A percentile compares a stretch with the other conserved stretches of the same genome.
phyloP scores from a whole-genome alignment of 371 early-diverging fungal species.

The Choanephora cucurbitarum region DNA sequence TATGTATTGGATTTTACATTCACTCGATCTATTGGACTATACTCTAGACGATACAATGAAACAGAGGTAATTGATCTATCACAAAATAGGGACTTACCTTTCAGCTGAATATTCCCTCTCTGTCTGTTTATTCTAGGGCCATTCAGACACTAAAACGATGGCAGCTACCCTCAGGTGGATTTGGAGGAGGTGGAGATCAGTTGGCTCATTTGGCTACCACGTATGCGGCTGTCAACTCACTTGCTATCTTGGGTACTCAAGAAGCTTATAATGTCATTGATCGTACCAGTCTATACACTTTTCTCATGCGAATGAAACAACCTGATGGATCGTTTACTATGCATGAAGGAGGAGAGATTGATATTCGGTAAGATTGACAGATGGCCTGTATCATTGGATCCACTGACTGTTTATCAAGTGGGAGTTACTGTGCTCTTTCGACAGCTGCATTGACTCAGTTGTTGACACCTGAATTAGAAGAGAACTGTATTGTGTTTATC shows the following conservation, averaged over 20 bases:
- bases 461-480: conserved; percentile 76
- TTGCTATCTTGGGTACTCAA: conserved; percentile 72
- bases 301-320: conserved; percentile 83
- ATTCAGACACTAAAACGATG: conserved; percentile 66
- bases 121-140: conserved; percentile 52
- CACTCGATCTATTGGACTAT: conserved; percentile 74
- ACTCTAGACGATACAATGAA: conserved; percentile 39
- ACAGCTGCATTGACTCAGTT: conserved; percentile 79
- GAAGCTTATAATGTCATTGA: conserved; percentile 76
- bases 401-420: conserved; percentile 42
- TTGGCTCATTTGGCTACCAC: conserved; percentile 83
- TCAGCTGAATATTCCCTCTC: no score
- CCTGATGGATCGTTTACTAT: conserved; percentile 90
- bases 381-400: not conserved
- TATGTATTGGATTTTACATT: conserved; percentile 87
- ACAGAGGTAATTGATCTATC: no score
- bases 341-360: conserved; percentile 93
- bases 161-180: conserved; percentile 83
- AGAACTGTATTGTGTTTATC: conserved; percentile 75
- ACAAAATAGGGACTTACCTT: no score
- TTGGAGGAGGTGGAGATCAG: conserved; percentile 84
- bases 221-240: conserved; percentile 80
- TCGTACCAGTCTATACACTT: conserved; percentile 67
- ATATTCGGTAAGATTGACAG: conserved; percentile 64
- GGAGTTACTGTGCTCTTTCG: conserved; percentile 89